Evolutionary conservation across 1,284 basidiomycete species (phyloP), one percentile per base, ranked within the genome.

Genomic region (Trichosporon ovoides): DNA sequence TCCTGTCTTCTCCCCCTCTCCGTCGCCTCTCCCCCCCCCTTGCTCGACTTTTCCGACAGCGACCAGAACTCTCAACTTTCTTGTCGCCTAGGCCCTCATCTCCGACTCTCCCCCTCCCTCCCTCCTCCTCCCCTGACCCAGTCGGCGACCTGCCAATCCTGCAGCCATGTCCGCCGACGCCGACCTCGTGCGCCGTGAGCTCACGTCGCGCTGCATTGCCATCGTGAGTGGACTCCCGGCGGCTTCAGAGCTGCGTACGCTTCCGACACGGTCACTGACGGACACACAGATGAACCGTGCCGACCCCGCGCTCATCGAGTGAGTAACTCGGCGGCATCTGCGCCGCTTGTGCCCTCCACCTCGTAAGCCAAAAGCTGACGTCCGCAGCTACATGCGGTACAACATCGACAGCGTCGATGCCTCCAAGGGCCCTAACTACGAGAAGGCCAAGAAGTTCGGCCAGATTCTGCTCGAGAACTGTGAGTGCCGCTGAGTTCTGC

Each of bases 201-300:
- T 96, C 78, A 96, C 93, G n/a, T 91, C 91, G 67, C 88, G 93
- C 59, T 98, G 94, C 80, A 93, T 98, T 67, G 87, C 90, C 56
- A 88, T 98, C 75, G 74, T 76, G 48, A 63, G 73, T 71, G 9
- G 7, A 40, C 16, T 20, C 16, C 7, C 16, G 18, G 38, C 40
- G 18, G 31, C 13, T 7, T 38, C 31, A 35, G 36, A 51, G 18
- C 35, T 43, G 48, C 31, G 38, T n/a, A 52, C 33, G 33, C 24
- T 36, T 9, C 13, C 14, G 7, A 18, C 37, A 35, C 31, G 14
- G n/a, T 22, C 24, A 40, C 31, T 37, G 22, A 56, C 56, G 12
- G 35, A 36, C 18, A 7, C 9, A 4, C 53, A 76, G 74, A 92
- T 98, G 82, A 98, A 98, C 79, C 87, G 95, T 67, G 94, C 94